Evolutionary conservation across 2,329 filamentous ascomycete genomes (phyloP), one percentile per base, ranked within the genome.

Genomic region (Verticillium albo-atrum): DNA sequence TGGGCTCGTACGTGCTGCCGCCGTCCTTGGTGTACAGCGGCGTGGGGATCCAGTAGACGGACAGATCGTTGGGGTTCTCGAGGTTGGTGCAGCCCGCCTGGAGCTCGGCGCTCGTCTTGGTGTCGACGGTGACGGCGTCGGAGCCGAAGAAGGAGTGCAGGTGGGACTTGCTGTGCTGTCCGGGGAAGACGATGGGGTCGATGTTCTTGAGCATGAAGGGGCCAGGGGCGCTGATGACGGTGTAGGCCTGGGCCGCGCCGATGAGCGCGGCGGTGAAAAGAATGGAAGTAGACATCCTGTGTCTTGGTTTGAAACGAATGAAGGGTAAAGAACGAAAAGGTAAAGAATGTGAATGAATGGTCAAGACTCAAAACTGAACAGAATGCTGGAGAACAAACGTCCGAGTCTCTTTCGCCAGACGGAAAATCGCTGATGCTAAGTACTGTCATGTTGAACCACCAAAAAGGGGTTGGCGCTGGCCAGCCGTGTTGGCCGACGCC

Each of bases 61-160:
- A 78, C 0, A 79, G 65, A 58, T 81, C 78, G 60, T 81, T 80
- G 27, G 76, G 74, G 68, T 80, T 80, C 62, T 78, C 68, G 23
- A 71, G 73, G 20, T 72, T 76, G 27, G 77, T 75, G 70, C 78
- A 81, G 14, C 78, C 78, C 12, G 67, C 64, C 47, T 77, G 76
- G 1, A 81, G 71, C 58, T 72, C 67, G n/a, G 69, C 67, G 26
- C 68, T 71, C 6, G 68, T 68, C 30, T 65, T 69, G 20, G 70
- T 71, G 61, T 67, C 62, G 61, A 67, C 62, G 1, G 69, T 74
- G 25, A 72, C 63, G 34, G 64, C 68, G 54, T 73, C 71, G 55
- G 71, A 74, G 47, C 72, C 72, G 60, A 74, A 74, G 63, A 72
- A 74, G 10, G 70, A 70, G 64, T 74, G 72, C 59, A 74, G 37